Base-by-base conservation (phyloP, 768 basidiomycete genomes). In the Russula ochroleuca region DNA sequence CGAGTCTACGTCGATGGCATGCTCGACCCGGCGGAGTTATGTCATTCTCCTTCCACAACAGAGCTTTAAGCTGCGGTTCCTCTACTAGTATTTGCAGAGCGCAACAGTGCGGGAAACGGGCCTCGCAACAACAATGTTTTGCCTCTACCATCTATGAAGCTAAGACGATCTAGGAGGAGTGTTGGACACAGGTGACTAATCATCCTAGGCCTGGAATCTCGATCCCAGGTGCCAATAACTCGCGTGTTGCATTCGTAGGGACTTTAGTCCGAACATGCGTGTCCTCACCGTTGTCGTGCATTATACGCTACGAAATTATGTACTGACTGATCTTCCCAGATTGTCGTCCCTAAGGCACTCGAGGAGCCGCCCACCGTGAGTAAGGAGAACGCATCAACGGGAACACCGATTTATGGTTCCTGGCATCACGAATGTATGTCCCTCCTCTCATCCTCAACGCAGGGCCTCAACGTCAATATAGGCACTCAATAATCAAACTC, bases 81-180 rank as follows among this genome's bases (percentile, higher is more conserved):
- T 3, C 97, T 98, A 75, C 98, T n/a, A n/a, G n/a, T n/a, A n/a
- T n/a, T 99, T 69, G 90, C 85, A 3, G 94, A 98, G 72, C 69
- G 83, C 78, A 68, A 78, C 78, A 61, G 76, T 74, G 47, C 76
- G 76, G 67, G 75, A 72, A 74, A 75, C 70, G 53, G n/a, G 77
- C 69, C 50, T 74, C 69, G 87, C 94, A 28, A 1, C 97, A 98
- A 73, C 96, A 98, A 82, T 82, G 78, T 80, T 80, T 38, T 67
- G 13, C 54, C 13, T 45, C 10, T 57, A 45, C 14, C 45, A 28
- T 50, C 17, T 9, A 31, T 28, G 14, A 40, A 49, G n/a, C n/a
- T 51, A 33, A 64, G 21, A 48, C 54, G 15, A 41, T 33, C 33
- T 43, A 37, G 92, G 94, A 96, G 71, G 94, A 97, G 73, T 95